These are phyloP conservation scores for Aspergillus funiculosus DNA, from an alignment of 495 filamentous ascomycete species.

Conservation along the genomic window DNA sequence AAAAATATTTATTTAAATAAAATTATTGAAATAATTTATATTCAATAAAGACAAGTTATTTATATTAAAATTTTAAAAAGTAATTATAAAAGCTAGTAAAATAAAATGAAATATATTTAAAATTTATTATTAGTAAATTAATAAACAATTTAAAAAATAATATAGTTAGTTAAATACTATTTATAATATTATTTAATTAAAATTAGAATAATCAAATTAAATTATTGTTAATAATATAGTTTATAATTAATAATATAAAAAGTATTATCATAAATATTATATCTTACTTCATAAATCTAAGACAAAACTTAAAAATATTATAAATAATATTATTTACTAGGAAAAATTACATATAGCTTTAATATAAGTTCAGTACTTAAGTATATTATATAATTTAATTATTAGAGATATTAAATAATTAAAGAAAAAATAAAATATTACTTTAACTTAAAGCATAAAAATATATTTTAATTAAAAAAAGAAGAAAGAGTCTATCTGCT, in stretches of 20 bases:
- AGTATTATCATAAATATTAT: background rate
- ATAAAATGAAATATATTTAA: background rate
- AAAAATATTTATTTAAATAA: background rate
- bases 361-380: background rate
- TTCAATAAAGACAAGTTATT: background rate
- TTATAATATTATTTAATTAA: conserved; percentile 4
- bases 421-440: background rate
- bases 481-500: conserved; percentile 1
- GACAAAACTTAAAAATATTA: background rate
- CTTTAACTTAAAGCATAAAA: background rate
- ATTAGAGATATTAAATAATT: background rate
- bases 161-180: conserved; percentile 1
- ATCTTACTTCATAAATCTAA: conserved; percentile 5
- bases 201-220: conserved; percentile 5
- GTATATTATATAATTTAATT: background rate
- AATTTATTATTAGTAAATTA: conserved; percentile 2
- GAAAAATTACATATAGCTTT: conserved; percentile 2
- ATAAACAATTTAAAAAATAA: conserved; percentile 3
- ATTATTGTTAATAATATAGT: background rate
- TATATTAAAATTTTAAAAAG: conserved; percentile 1
- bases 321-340: background rate
- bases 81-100: background rate
- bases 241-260: conserved; percentile 7
- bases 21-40: conserved; percentile 3
- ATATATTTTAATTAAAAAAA: conserved; percentile 3